Base-by-base conservation (phyloP, 805 yeast genomes). In the Komagataella populi region DNA sequence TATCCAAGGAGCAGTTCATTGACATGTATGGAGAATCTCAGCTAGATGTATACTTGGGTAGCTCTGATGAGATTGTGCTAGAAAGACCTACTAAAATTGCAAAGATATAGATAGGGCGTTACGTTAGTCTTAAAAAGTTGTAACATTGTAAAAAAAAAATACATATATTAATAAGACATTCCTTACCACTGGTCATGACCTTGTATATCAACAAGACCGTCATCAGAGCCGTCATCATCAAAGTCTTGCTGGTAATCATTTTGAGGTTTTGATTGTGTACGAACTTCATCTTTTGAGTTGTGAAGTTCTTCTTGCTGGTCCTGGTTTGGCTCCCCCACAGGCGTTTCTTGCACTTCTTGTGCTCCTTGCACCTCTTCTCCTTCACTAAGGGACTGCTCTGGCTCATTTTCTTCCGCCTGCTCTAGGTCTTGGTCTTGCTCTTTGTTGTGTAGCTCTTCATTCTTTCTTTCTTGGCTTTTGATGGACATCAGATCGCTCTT, bases 1-100 rank as follows among this genome's bases (percentile, higher is more conserved):
- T 88, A 7, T 62, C 74, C 0, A 59, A 68, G 48, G 70, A 71
- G 0, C 77, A 78, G 51, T 87, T 86, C 59, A 55, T 62, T 0
- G 61, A 61, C 0, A 63, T 76, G 45, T 84, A 78, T 60, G 86
- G 84, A 14, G 53, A 54, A 2, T 30, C 39, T 8, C 39, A 30
- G 39, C 39, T 30, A 8, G 39, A 30, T 5, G 39, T 30, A 30
- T 30, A 30, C 14, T 8, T 30, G 39, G 39, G 39, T 4, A 14
- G 3, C 4, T 30, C 39, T 30, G 39, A 30, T 30, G 39, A 30
- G 39, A 30, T 30, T 8, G 20, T 43, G 8, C 6, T 47, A 39
- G n/a, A 47, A 10, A 48, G 22, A n/a, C 16, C 24, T 8, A 16
- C 22, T 8, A 48, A 18, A 16, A 17, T 18, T 8, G 20, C 49